Conservation (phyloP, 176 grass and related monocot genomes). For the Panicum miliaceum region DNA sequence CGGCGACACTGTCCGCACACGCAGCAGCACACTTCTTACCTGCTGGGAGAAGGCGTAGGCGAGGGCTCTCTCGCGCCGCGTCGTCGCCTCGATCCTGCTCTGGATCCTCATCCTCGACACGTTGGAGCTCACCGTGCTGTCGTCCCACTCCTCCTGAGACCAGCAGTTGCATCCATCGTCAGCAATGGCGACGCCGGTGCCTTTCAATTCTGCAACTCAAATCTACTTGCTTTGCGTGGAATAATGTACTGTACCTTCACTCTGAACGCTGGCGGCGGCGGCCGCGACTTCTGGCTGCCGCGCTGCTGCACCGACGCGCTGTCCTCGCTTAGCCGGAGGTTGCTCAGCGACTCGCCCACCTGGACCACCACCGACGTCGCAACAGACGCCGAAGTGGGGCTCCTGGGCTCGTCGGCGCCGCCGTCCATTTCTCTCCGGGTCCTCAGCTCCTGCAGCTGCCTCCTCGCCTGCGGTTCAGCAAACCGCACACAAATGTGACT, state of each 20-base stretch:
- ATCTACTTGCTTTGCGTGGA: neutral
- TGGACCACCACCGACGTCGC: constrained; percentile 81
- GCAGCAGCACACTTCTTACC: constrained; percentile 25
- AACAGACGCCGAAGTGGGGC: constrained; percentile 51
- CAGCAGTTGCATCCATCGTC: neutral
- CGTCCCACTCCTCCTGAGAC: constrained; percentile 92
- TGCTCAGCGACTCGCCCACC: constrained; percentile 63
- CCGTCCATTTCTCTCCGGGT: constrained; percentile 5
- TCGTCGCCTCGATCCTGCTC: constrained; percentile 85
- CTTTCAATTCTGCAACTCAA: neutral
- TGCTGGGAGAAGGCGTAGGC: constrained; percentile 99
- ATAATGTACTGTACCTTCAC: constrained; percentile 58
- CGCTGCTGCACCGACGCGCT: constrained; percentile 59
- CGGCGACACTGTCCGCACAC: neutral
- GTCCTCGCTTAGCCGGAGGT: constrained; percentile 60
- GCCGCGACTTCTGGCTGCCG: constrained; percentile 49
- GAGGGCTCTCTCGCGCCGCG: constrained; percentile 80
- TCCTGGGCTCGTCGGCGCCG: constrained; percentile 28
- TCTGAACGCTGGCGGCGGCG: constrained; percentile 52
- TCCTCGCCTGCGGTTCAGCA: constrained; percentile 59
- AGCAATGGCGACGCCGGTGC: neutral
- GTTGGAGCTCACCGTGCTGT: constrained; percentile 95
- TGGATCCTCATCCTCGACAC: constrained; percentile 74
- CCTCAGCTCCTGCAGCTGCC: constrained; percentile 39
- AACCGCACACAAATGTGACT: neutral